These are phyloP conservation scores for Veloboletus limbatus DNA, from an alignment of 1,284 basidiomycete genomes.

Conservation along the genomic window DNA sequence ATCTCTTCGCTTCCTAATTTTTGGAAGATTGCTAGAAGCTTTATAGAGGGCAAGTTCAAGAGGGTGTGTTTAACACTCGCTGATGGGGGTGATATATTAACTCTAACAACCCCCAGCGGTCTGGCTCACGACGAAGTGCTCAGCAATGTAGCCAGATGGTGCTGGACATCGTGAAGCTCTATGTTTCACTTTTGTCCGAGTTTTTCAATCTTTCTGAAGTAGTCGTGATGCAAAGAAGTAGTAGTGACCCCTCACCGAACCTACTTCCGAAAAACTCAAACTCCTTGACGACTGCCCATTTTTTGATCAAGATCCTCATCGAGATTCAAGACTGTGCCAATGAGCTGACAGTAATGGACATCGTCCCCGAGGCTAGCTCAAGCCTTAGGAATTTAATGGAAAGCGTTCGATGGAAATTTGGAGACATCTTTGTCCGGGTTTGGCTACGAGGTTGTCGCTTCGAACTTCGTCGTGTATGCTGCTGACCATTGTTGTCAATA, in stretches of 20 bases:
- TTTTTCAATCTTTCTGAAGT: constrained; percentile 89
- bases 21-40: constrained; percentile 89
- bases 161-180: constrained; percentile 85
- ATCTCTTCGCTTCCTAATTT: constrained; percentile 82
- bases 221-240: constrained; percentile 47
- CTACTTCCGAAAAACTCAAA: constrained; percentile 78
- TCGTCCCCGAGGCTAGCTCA: constrained; percentile 70
- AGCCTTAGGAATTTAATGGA: constrained; percentile 75
- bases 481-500: constrained; percentile 34
- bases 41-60: constrained; percentile 89
- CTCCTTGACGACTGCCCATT: constrained; percentile 81
- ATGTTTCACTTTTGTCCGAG: constrained; percentile 82
- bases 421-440: constrained; percentile 72
- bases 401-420: constrained; percentile 85
- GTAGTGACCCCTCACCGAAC: constrained; percentile 39
- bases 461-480: not conserved
- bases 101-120: constrained; percentile 16
- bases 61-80: constrained; percentile 50
- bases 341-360: constrained; percentile 80
- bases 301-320: constrained; percentile 73
- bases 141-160: constrained; percentile 90
- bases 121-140: constrained; percentile 65
- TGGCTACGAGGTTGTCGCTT: constrained; percentile 77
- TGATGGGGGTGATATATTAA: constrained; percentile 1
- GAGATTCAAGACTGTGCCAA: constrained; percentile 86